Conservation (phyloP, 2,329 filamentous ascomycete genomes). For the Verticillium nonalfalfae region DNA sequence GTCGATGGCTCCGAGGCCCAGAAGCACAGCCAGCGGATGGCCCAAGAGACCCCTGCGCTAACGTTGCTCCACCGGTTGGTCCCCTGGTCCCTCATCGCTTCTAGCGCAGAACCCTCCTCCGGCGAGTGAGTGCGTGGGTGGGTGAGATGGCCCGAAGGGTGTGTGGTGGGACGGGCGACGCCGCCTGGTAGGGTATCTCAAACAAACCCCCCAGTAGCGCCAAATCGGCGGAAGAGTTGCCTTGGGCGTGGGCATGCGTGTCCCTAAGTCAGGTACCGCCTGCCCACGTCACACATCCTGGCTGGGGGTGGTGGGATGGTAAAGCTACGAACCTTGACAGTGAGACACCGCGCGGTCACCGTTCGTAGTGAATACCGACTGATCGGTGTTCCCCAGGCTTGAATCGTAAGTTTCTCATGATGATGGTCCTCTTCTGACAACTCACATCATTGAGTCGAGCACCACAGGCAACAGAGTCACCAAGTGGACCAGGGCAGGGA, state of each 20-base stretch:
- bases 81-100: background rate
- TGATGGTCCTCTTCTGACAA: background rate
- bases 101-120: background rate
- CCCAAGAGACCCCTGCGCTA: constrained; percentile 12
- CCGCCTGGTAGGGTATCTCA: background rate
- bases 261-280: background rate
- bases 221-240: background rate
- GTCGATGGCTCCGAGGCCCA: background rate
- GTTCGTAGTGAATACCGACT: background rate
- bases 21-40: constrained; percentile 5
- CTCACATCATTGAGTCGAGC: background rate
- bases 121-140: background rate
- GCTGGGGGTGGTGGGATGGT: background rate
- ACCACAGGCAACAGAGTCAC: background rate
- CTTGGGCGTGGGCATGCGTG: background rate
- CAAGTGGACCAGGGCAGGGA: background rate
- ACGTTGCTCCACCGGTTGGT: background rate
- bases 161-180: background rate
- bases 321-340: background rate
- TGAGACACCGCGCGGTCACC: background rate
- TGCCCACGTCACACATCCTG: background rate
- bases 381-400: background rate
- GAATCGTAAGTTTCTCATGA: background rate
- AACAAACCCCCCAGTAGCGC: background rate
- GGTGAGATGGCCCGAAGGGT: background rate